Evolutionary conservation across 73 alveolate species (phyloP).

Genomic region (Halteria grandinella): DNA sequence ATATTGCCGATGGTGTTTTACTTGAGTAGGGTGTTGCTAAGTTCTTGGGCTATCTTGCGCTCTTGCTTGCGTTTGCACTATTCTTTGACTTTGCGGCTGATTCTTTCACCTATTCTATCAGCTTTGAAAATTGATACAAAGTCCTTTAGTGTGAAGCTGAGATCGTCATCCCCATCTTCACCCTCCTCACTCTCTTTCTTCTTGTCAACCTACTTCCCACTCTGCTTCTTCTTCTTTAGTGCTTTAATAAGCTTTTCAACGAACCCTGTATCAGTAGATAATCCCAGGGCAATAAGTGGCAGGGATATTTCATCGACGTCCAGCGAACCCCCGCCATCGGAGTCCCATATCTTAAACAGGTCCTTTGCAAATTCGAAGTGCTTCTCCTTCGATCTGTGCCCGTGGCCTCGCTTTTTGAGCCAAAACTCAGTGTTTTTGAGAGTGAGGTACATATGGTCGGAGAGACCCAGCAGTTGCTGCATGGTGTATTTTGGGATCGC

Average conservation of each 20-base stretch:
- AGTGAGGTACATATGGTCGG: neutral
- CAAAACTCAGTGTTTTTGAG: slow-evolving; percentile 26
- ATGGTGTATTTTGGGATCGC: slow-evolving; percentile 31
- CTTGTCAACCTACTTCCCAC: neutral
- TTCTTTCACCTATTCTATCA: slow-evolving; percentile 50
- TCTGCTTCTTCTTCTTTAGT: slow-evolving; percentile 11
- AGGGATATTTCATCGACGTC: slow-evolving; percentile 54
- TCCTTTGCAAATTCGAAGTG: slow-evolving; percentile 49
- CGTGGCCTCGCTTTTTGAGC: slow-evolving; percentile 32
- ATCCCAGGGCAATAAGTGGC: slow-evolving; percentile 55
- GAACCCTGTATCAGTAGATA: slow-evolving; percentile 44
- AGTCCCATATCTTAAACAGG: slow-evolving; percentile 51
- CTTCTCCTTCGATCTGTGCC: neutral
- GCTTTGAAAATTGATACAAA: slow-evolving; percentile 40
- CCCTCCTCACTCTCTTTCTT: too few species aligned
- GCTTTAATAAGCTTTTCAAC: slow-evolving; percentile 22
- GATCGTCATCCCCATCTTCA: neutral
- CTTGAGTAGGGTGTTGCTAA: too few species aligned
- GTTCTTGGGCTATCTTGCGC: too few species aligned
- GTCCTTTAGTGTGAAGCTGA: slow-evolving; percentile 26
- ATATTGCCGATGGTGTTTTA: too few species aligned
- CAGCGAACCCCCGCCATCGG: slow-evolving; percentile 39
- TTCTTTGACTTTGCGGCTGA: slow-evolving; percentile 3
- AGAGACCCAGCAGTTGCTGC: slow-evolving; percentile 17
- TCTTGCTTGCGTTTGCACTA: too few species aligned